Conservation (phyloP, 352 stramenopile genomes). For the Phytopythium sindhum region DNA sequence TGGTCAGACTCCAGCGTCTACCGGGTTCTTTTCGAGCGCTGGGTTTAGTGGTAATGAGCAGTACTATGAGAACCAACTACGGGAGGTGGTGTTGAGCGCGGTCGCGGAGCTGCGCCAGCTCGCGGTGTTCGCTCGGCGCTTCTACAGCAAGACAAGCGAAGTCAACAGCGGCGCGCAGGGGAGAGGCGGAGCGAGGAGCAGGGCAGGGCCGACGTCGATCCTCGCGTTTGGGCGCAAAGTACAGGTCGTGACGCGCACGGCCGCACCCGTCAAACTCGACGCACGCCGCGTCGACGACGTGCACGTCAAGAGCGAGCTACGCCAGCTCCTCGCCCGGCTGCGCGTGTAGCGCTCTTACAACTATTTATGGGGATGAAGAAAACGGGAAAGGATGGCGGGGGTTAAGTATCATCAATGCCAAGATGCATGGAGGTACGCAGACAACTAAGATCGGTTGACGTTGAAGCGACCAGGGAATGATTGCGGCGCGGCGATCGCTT, state of each 20-base stretch:
- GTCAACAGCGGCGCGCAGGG: neutral
- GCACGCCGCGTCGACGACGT: conserved; percentile 54
- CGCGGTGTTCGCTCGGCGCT: conserved; percentile 55
- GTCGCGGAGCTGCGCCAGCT: conserved; percentile 25
- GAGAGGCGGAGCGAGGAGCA: too few species aligned
- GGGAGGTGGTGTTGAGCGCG: conserved; percentile 32
- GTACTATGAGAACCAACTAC: conserved; percentile 71
- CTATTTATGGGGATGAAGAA: neutral
- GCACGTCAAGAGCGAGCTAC: conserved; percentile 45
- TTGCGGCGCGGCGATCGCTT: neutral
- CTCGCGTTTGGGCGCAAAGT: conserved; percentile 69
- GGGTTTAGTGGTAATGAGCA: conserved; percentile 27
- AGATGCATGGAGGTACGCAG: neutral
- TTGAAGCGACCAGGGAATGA: neutral
- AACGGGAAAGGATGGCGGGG: neutral
- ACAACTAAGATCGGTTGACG: too few species aligned
- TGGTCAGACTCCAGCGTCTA: conserved; percentile 15
- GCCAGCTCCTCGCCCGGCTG: conserved; percentile 19
- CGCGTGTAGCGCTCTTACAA: neutral
- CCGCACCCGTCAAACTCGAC: conserved; percentile 53
- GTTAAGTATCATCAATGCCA: neutral
- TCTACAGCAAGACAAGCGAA: conserved; percentile 36
- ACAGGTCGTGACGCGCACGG: conserved; percentile 48
- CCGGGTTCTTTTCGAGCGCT: conserved; percentile 27
- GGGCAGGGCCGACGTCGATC: conserved; percentile 31